Evolutionary conservation across 2,329 filamentous ascomycete species (phyloP), one percentile per base, ranked within the genome.

Genomic region (Talaromyces sp.): DNA sequence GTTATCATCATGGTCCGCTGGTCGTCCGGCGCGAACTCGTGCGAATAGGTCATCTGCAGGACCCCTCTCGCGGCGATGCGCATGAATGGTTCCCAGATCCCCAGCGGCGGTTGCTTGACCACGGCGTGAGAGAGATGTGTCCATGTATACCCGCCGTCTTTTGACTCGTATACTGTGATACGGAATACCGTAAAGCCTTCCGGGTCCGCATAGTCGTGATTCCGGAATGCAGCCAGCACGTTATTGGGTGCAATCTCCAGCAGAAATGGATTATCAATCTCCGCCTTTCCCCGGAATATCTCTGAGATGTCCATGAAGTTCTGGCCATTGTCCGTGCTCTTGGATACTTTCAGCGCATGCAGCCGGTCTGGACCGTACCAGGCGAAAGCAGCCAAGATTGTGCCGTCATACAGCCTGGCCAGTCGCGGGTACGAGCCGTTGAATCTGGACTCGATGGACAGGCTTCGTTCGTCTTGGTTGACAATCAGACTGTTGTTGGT

Each of bases 11-110:
- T 81, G 10, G 79, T 81, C 64, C 80, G 78, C 68, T 82, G 80
- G 63, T 82, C 76, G 60, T 78, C 71, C 14, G 63, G 69, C 4
- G 77, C 77, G 35, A 78, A 77, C 67, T 82, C 80, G 59, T 78
- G 73, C 26, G 79, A 81, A 64, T 76, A 82, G 14, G 74, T 78
- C 62, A 81, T 67, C 62, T 81, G 78, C 1, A 81, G 69, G 61
- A 77, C 76, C 54, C 73, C 72, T 1, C 63, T 61, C 11, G 66
- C 64, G 14, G 73, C 73, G 14, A 77, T 61, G 1, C 79, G 72
- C 74, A 82, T 78, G 61, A 81, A 82, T 0, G 80, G 80, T 65
- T 82, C 80, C 80, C 80, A 82, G 19, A 81, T 68, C 0, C 80
- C 80, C 10, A 72, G 59, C 0, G 70, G 69, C 0, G 75, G 67